Evolutionary conservation across 306 rosid genomes (phyloP), one percentile per base, ranked within the genome.

Genomic region (Begonia loranthoides): DNA sequence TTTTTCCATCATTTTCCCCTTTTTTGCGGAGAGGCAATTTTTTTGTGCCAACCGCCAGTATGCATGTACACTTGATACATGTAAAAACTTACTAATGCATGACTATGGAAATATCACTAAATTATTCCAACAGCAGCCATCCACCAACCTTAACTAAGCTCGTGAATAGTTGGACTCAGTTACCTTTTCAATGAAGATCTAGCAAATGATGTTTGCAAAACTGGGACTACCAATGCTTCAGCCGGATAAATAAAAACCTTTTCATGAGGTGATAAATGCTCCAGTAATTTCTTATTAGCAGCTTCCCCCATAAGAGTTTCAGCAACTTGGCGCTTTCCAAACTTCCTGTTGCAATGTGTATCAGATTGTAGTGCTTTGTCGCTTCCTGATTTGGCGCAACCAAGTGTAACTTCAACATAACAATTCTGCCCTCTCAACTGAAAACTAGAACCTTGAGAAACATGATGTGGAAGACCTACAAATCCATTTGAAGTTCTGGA

Each of bases 101-200:
- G 36, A 28, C 9, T 33, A 45, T 36, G 14, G 17, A 39, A 58
- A 36, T 55, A 41, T 52, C 22, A 66, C 54, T 13, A 59, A 13
- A 57, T 49, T 28, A 63, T 41, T 15, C 46, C 45, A 49, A 53
- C 44, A 9, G n/a, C 58, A 44, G 60, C 39, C 55, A 66, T 47
- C 24, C 47, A 15, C 55, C 5, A 41, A 46, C 33, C 55, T 11
- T 4, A 7, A 10, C 57, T 15, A 11, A 15, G 3, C 19, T 54
- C 14, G 17, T 6, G 41, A 39, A 48, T 33, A 55, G 8, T 15
- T 53, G 28, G 5, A 39, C 40, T 8, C 21, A 17, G 48, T 15
- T 68, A 89, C 99, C 94, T 86, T 76, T 74, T 80, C 71, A 90
- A 64, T 66, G 99, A 90, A 28, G 92, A 82, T 68, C 83, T 76